phyloP scores from a whole-genome alignment of 768 basidiomycete species.

The Nidula microcarpa region DNA sequence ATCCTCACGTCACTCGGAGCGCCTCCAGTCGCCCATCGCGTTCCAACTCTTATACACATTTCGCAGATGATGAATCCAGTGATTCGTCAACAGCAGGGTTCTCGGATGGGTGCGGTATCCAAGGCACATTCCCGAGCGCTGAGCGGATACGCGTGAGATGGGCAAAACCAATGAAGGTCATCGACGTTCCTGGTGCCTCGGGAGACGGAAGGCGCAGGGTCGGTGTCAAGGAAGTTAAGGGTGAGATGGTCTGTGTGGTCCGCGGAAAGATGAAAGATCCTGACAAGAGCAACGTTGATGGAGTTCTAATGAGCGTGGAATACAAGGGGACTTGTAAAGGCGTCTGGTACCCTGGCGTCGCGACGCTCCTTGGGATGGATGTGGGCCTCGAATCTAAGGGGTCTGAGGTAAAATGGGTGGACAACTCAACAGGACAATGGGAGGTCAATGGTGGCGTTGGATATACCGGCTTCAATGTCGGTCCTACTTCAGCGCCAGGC shows the following conservation, averaged over 20 bases:
- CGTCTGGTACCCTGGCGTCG: constrained; percentile 81
- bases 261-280: constrained; percentile 43
- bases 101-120: constrained; percentile 62
- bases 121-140: constrained; percentile 75
- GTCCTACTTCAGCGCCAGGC: constrained; percentile 26
- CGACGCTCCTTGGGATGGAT: constrained; percentile 77
- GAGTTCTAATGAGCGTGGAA: constrained; percentile 61
- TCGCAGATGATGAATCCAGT: constrained; percentile 81
- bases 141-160: constrained; percentile 76
- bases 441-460: constrained; percentile 58
- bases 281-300: constrained; percentile 37
- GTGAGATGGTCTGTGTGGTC: constrained; percentile 62
- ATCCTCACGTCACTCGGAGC: constrained; percentile 68
- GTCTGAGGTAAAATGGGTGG: constrained; percentile 66
- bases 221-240: constrained; percentile 64
- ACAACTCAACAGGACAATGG: constrained; percentile 52
- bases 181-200: constrained; percentile 36
- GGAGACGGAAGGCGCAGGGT: constrained; percentile 61
- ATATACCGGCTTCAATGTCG: constrained; percentile 70
- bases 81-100: constrained; percentile 59
- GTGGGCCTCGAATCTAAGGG: constrained; percentile 65
- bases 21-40: constrained; percentile 45
- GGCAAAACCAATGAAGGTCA: constrained; percentile 59
- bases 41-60: constrained; percentile 59
- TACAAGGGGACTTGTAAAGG: constrained; percentile 75